Percentiles rank a stretch among this genome's conserved stretches.
These are phyloP conservation scores for Stentor coeruleus DNA, from an alignment of 73 alveolate genomes.

Conservation along the genomic window DNA sequence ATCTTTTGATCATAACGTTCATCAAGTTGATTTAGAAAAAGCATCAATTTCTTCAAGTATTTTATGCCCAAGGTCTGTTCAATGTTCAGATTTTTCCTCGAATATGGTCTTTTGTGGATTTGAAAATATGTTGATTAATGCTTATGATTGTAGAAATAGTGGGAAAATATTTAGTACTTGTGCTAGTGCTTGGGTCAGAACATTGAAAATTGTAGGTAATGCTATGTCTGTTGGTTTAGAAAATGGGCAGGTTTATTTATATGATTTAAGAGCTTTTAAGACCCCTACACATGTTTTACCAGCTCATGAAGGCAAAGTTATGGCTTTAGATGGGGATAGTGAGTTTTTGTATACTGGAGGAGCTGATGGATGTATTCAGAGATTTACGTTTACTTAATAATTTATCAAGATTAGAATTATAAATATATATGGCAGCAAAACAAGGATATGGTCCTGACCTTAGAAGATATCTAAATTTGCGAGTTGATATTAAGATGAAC, in stretches of 20 bases:
- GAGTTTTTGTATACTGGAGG: not conserved
- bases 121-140: not conserved
- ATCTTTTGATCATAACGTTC: not conserved
- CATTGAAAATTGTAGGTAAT: not conserved
- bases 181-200: not conserved
- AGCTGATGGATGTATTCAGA: not conserved
- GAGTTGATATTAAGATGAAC: conserved; percentile 60
- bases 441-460: conserved; percentile 71
- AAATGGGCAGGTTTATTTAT: not conserved
- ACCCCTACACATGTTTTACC: not conserved
- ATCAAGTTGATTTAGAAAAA: not conserved
- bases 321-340: not conserved
- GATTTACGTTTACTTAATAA: not conserved
- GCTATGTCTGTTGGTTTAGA: not conserved
- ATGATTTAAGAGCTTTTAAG: not conserved
- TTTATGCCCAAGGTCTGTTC: not conserved
- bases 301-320: not conserved
- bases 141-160: not conserved
- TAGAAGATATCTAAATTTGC: conserved; percentile 50
- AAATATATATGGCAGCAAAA: conserved; percentile 65
- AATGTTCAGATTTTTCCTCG: too few relatives aligned
- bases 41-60: not conserved
- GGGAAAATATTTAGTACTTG: not conserved
- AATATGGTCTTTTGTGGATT: not conserved
- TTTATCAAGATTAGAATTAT: too few relatives aligned